Evolutionary conservation across 2,329 filamentous ascomycete genomes (phyloP), one percentile per base, ranked within the genome.

Genomic region (Exophiala viscosa): DNA sequence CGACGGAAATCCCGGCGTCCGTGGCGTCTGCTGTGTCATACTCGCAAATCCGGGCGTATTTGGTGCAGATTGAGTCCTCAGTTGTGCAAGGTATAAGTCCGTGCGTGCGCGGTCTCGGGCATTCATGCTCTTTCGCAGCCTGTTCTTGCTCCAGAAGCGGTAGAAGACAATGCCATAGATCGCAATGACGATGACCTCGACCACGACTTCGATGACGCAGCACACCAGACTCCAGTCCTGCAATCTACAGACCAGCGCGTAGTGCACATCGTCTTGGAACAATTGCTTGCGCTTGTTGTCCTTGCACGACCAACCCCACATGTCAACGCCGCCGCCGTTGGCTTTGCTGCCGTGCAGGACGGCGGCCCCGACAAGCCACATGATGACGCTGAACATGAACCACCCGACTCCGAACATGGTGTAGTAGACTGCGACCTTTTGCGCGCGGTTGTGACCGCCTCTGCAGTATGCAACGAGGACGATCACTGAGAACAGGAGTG

Each of bases 281-380:
- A 96, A 75, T 45, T 90, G 73, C 50, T 85, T 76, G 56, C 92
- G 85, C 60, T 85, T 83, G 70, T 96, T 97, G 65, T 95, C 81
- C 52, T 91, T 86, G 70, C 93, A 99, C n/a, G 90, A 84, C 93
- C 93, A 99, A 54, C 92, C 91, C 93, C 93, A 99, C 71, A 99
- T 82, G 70, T 99, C 93, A 71, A 96, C 84, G 66, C 87, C 88
- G 60, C 82, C 75, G 66, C 82, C 83, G 66, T 80, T 87, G 64
- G 83, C 81, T 68, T 86, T 87, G 52, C 84, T 83, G 64, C 87
- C 82, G 68, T 97, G 90, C 64, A 96, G 82, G 51, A 96, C 74
- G 53, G 85, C 89, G 35, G 91, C 91, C 31, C 89, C 90, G 32
- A 93, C 76, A 49, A 86, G 85, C 93, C 93, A 99, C 78, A 99